Base-by-base conservation (phyloP, 345 rosid genomes). In the Syzygium oleosum region DNA sequence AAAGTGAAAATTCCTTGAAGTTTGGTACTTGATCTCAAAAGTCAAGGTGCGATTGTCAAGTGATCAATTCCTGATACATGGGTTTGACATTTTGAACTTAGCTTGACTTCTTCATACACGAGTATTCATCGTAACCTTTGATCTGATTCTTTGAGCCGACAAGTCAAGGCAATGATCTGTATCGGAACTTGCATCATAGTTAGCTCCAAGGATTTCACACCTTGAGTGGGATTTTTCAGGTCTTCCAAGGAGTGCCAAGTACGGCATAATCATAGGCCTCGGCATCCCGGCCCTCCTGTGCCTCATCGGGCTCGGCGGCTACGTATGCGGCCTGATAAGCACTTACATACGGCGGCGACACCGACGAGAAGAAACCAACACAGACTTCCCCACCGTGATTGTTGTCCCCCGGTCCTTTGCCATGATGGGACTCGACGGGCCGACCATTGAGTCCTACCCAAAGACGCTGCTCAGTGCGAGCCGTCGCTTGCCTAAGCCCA, bases 391-490 rank as follows among this genome's bases (percentile, higher is more conserved):
- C 11, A 54, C 59, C 80, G n/a, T 92, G 2, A 19, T 63, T 14
- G 23, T 63, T 14, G 23, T 63, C 21, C 85, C 85, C 3, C 88
- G 58, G 19, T 51, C 85, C 11, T 49, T 41, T 1, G 31, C 86
- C 3, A 6, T 31, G 5, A 13, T 59, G 0, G 96, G 97, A 22
- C 92, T 95, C 3, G 94, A 93, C 56, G 80, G 84, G 31, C 86
- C 88, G 9, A 90, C 93, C 2, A 93, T 95, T 6, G 94, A 93
- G 61, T 93, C 94, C 3, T 94, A 91, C 90, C 96, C 95, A 0
- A 94, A 93, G 90, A 93, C 92, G 1, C 15, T 89, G 41, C 89
- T 94, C 0, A 96, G 98, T 1, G 90, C 91, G 43, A 94, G 95
- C 84, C 85, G 91, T 13, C 87, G 95, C 65, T 85, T 95, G 55